Evolutionary conservation across 306 rosid species (phyloP), one percentile per base, ranked within the genome.

Genomic region (Trifolium dubium): DNA sequence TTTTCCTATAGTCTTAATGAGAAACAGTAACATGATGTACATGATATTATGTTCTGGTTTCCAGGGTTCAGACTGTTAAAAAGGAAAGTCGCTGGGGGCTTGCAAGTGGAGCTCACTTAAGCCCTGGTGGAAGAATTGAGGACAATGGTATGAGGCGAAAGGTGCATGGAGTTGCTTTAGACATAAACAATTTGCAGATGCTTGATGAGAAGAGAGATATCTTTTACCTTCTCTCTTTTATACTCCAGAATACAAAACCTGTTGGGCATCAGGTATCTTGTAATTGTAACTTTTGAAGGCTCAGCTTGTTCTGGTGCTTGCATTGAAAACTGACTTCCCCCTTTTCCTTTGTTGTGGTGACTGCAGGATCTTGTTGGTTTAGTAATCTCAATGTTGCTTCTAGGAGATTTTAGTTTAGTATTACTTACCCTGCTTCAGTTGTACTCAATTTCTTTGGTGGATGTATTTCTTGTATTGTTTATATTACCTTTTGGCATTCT

Each of bases 361-460:
- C 13, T 88, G 89, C 99, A 95, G 99, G 99, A 95, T 88, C 97
- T 95, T 51, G 99, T 95, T 73, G 99, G 99, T 79, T 85, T 95
- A 85, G 97, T 95, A 58, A 90, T 95, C 83, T 95, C 99, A 31
- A 87, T 95, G 89, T 87, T 95, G 84, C 98, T 95, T 66, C 85
- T 95, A 78, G 99, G 99, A 74, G 99, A 95, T 73, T 92, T 95
- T 88, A 95, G 99, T 86, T 89, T 95, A 89, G 98, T 86, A 68
- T 87, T 95, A 88, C 99, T 95, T 82, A 92, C 98, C 62, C 86
- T 91, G 86, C 96, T 95, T 81, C 99, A 88, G 87, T 64, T 92
- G 90, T 95, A 90, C 84, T 95, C 99, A 8, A 82, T 92, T 83
- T 86, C 99, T 44, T 50, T 92, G 86, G 88, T 74, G 87, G 97